These are phyloP conservation scores for Suhomyces guaymorum DNA, from an alignment of 1,139 yeast species.

Conservation along the genomic window DNA sequence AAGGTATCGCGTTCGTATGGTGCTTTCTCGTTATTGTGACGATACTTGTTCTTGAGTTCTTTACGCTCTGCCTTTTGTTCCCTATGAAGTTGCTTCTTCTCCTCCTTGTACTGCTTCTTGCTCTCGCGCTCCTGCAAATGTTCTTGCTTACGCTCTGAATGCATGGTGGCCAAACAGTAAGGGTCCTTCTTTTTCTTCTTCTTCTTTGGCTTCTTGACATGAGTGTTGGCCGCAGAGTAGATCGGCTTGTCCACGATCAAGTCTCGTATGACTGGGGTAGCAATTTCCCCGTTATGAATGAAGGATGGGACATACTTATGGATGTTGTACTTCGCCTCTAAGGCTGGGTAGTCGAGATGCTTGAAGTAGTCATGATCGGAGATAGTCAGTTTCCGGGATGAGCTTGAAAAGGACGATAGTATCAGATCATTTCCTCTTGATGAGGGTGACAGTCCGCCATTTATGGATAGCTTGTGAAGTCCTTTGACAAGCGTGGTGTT, in stretches of 20 bases:
- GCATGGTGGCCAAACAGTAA: slow-evolving; percentile 4
- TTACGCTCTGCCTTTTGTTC: slow-evolving; percentile 13
- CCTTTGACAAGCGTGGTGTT: slow-evolving; percentile 16
- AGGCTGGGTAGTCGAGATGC: slow-evolving; percentile 36
- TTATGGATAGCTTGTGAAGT: slow-evolving; percentile 15
- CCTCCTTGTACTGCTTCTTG: slow-evolving; percentile 10
- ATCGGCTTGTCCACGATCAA: slow-evolving; percentile 44
- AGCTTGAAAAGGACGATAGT: slow-evolving; percentile 2
- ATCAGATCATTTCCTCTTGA: slow-evolving; percentile 2
- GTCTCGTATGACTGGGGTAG: slow-evolving; percentile 40
- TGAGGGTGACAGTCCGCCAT: slow-evolving; percentile 5
- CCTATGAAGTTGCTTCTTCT: slow-evolving; percentile 9
- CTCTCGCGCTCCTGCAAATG: slow-evolving; percentile 9
- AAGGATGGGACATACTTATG: slow-evolving; percentile 43
- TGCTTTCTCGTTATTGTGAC: too few species aligned
- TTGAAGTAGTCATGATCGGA: slow-evolving; percentile 24
- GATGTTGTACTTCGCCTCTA: slow-evolving; percentile 37
- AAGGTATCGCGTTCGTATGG: slow-evolving; percentile 5
- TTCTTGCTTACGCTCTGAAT: slow-evolving; percentile 10
- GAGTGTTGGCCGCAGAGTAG: slow-evolving; percentile 41
- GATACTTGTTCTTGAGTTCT: slow-evolving; percentile 15
- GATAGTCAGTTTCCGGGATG: slow-evolving; percentile 9
- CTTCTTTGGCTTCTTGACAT: slow-evolving; percentile 25
- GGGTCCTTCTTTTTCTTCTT: too few species aligned
- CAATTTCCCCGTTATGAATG: slow-evolving; percentile 40